These are phyloP conservation scores for Elsinoe australis DNA, from an alignment of 2,329 filamentous ascomycete genomes.

Conservation along the genomic window DNA sequence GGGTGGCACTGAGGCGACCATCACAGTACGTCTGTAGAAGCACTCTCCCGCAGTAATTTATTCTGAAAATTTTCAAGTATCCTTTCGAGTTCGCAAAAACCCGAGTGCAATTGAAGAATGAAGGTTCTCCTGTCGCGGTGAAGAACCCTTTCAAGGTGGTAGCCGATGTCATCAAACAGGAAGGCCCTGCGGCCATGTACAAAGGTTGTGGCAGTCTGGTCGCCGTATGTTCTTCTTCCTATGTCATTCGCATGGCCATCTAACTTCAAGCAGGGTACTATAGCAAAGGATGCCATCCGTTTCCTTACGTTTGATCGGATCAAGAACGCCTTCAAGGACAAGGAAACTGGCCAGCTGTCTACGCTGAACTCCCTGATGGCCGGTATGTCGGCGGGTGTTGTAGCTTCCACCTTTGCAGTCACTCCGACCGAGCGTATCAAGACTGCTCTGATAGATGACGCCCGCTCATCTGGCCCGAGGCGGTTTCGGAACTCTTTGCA, in stretches of 20 bases:
- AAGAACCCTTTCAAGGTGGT: conserved; percentile 54
- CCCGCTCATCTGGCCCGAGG: conserved; percentile 36
- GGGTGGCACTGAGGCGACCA: conserved; percentile 30
- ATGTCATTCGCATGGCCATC: too few species aligned
- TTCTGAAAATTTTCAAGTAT: conserved; percentile 34
- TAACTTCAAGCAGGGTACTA: conserved; percentile 40
- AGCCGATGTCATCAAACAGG: conserved; percentile 45
- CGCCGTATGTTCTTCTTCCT: conserved; percentile 30
- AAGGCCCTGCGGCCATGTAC: conserved; percentile 53
- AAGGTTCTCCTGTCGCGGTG: conserved; percentile 39
- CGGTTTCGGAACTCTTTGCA: conserved; percentile 47
- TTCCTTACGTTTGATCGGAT: conserved; percentile 61
- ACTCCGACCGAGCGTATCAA: conserved; percentile 63
- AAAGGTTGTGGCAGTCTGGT: conserved; percentile 56
- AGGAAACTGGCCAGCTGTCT: conserved; percentile 49
- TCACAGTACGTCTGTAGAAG: conserved; percentile 26
- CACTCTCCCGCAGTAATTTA: background rate
- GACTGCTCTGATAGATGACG: conserved; percentile 59
- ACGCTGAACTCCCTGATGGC: conserved; percentile 52
- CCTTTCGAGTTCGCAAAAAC: conserved; percentile 64
- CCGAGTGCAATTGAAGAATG: conserved; percentile 48
- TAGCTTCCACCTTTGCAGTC: conserved; percentile 56
- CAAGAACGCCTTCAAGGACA: conserved; percentile 50
- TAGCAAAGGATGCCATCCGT: conserved; percentile 58
- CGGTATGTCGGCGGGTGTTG: conserved; percentile 56